These are phyloP conservation scores for Fusarium sp. DNA, from an alignment of 2,329 filamentous ascomycete species.

Conservation along the genomic window DNA sequence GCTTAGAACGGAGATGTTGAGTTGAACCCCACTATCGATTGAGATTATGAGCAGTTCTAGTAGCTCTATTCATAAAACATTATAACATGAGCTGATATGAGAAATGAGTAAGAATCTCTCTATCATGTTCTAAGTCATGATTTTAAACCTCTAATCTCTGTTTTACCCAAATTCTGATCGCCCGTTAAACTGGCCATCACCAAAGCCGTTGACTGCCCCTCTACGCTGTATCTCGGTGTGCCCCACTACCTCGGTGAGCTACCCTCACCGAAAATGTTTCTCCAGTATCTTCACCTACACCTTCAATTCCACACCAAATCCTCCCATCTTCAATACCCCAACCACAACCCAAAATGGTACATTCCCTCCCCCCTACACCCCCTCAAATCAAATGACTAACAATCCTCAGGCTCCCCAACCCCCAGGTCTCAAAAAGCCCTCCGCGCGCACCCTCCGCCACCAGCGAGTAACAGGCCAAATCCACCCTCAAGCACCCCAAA, in stretches of 20 bases:
- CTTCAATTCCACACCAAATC: not conserved
- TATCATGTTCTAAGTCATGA: no score
- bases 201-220: slow-evolving; percentile 25
- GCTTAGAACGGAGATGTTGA: not conserved
- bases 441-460: slow-evolving; percentile 65
- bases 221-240: slow-evolving; percentile 31
- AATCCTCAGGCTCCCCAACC: slow-evolving; percentile 43
- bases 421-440: slow-evolving; percentile 61
- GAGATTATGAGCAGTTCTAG: not conserved
- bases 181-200: no score
- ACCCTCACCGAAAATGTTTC: slow-evolving; percentile 42
- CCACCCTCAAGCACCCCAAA: slow-evolving; percentile 61
- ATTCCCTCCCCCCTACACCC: fast-evolving
- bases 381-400: not conserved
- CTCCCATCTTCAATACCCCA: not conserved
- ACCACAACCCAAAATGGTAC: slow-evolving; percentile 34
- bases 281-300: slow-evolving; percentile 1
- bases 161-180: no score
- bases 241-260: slow-evolving; percentile 38
- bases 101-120: fast-evolving
- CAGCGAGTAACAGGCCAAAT: slow-evolving; percentile 59
- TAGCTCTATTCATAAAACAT: fast-evolving
- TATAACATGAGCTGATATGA: no score
- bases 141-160: no score
- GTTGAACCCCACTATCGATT: slow-evolving; percentile 8